phyloP scores from a whole-genome alignment of 108 stramenopile genomes.

The Cafeteria roenbergensis region DNA sequence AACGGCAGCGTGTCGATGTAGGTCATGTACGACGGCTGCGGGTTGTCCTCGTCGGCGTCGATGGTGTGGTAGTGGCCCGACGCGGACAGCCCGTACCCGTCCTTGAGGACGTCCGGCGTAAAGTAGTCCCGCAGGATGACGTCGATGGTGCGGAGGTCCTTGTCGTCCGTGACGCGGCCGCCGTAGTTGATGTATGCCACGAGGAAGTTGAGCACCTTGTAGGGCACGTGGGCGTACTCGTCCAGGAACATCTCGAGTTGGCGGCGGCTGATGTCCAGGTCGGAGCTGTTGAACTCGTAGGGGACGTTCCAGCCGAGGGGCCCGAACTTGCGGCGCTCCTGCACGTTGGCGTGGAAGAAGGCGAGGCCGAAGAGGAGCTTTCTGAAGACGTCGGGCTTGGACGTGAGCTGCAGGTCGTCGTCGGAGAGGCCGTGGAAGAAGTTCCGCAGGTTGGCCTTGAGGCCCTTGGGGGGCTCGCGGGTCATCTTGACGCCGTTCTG shows the following conservation, averaged over 20 bases:
- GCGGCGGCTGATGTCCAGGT: slow-evolving; percentile 46
- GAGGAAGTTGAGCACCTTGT: slow-evolving; percentile 38
- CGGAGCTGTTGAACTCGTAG: slow-evolving; percentile 59
- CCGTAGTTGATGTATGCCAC: slow-evolving; percentile 56
- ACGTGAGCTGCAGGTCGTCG: slow-evolving; percentile 19
- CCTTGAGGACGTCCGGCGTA: slow-evolving; percentile 30
- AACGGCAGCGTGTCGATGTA: slow-evolving; percentile 50
- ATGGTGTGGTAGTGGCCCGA: slow-evolving; percentile 34
- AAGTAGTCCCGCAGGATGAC: slow-evolving; percentile 51
- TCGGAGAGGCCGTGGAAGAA: slow-evolving; percentile 45
- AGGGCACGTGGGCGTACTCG: slow-evolving; percentile 46
- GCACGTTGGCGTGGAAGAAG: slow-evolving; percentile 54
- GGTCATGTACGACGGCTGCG: slow-evolving; percentile 35
- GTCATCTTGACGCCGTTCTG: slow-evolving; percentile 55
- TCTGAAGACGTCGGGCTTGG: slow-evolving; percentile 33
- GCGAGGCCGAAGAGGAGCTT: slow-evolving; percentile 48
- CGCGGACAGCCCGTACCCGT: slow-evolving; percentile 25
- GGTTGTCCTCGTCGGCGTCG: slow-evolving; percentile 29
- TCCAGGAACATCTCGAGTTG: slow-evolving; percentile 54
- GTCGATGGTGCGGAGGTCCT: slow-evolving; percentile 58
- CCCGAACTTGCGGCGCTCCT: slow-evolving; percentile 53
- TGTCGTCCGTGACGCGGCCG: slow-evolving; percentile 55
- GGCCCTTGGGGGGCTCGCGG: slow-evolving; percentile 53
- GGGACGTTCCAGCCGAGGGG: slow-evolving; percentile 58
- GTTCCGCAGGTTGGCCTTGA: slow-evolving; percentile 40